phyloP scores from a whole-genome alignment of 371 early-diverging fungal genomes.

The Syncephalastrum sp. region DNA sequence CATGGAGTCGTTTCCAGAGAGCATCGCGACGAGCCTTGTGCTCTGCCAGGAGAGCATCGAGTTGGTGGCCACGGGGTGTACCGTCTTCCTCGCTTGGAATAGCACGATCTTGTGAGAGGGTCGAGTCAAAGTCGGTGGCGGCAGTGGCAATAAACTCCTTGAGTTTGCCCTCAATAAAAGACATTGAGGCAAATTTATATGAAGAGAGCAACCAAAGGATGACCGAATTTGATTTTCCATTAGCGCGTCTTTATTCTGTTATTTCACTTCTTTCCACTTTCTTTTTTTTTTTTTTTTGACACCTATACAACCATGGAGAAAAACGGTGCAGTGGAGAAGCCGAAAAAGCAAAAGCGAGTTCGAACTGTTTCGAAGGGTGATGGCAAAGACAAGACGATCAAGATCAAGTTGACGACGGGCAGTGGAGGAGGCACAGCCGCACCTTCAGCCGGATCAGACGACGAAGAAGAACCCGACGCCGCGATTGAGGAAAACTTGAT shows the following conservation, averaged over 20 bases:
- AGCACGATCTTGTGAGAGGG: slow-evolving; percentile 19
- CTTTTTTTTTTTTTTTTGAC: background rate
- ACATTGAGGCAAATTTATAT: too few species aligned
- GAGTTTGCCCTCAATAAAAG: slow-evolving; percentile 14
- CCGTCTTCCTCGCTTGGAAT: slow-evolving; percentile 28
- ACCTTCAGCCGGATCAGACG: slow-evolving; percentile 33
- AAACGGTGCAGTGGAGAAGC: background rate
- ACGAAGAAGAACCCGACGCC: slow-evolving; percentile 65
- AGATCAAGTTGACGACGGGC: slow-evolving; percentile 22
- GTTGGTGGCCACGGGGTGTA: slow-evolving; percentile 18
- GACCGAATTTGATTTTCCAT: too few species aligned
- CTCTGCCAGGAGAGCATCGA: slow-evolving; percentile 22
- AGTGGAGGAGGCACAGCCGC: slow-evolving; percentile 8
- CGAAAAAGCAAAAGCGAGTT: background rate
- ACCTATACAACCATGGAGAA: background rate
- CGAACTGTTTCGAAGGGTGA: background rate
- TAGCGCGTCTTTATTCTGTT: too few species aligned
- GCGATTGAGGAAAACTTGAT: slow-evolving; percentile 80
- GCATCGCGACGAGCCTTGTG: slow-evolving; percentile 26
- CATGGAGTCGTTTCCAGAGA: slow-evolving; percentile 33
- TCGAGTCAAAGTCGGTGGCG: slow-evolving; percentile 30
- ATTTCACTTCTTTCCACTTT: background rate
- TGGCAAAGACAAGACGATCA: slow-evolving; percentile 16
- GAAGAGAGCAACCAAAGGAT: too few species aligned
- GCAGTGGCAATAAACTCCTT: slow-evolving; percentile 29